Evolutionary conservation across 805 yeast genomes (phyloP).

Genomic region (Sugiyamaella marilandica): DNA sequence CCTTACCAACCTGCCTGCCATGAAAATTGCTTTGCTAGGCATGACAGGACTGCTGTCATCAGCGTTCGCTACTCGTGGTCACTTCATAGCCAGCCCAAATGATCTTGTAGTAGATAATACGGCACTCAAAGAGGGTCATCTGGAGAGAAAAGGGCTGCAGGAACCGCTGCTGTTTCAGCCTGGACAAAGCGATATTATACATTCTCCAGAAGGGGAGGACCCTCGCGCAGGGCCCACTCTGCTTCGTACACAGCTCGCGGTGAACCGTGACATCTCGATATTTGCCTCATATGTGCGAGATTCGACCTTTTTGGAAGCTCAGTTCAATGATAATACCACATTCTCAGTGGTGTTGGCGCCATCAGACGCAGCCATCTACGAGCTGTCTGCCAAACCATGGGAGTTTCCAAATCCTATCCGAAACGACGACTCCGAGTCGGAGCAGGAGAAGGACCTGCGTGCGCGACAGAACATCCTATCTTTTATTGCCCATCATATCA

Average conservation of each 20-base stretch:
- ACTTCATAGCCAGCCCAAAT: neutral
- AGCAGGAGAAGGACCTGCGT: slow-evolving; percentile 44
- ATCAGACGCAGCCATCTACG: slow-evolving; percentile 53
- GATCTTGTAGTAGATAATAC: neutral
- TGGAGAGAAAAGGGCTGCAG: neutral
- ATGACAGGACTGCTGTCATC: neutral
- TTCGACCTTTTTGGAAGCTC: slow-evolving; percentile 43
- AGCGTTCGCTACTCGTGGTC: slow-evolving; percentile 4
- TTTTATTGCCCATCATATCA: slow-evolving; percentile 62
- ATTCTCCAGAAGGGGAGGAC: slow-evolving; percentile 18
- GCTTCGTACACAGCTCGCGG: slow-evolving; percentile 39
- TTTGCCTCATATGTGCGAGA: slow-evolving; percentile 72
- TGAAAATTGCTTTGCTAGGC: neutral
- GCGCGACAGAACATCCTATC: slow-evolving; percentile 48
- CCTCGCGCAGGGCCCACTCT: slow-evolving; percentile 32
- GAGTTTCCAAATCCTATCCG: slow-evolving; percentile 59
- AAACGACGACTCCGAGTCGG: slow-evolving; percentile 27
- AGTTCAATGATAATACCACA: slow-evolving; percentile 42
- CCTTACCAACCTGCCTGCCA: neutral
- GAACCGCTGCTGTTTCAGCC: neutral
- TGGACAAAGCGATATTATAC: neutral
- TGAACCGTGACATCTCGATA: slow-evolving; percentile 46
- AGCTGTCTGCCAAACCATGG: slow-evolving; percentile 66
- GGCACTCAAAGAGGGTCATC: neutral
- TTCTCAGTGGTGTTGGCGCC: slow-evolving; percentile 66